Evolutionary conservation across 1,284 basidiomycete genomes (phyloP).

Genomic region (Volvariella volvacea): DNA sequence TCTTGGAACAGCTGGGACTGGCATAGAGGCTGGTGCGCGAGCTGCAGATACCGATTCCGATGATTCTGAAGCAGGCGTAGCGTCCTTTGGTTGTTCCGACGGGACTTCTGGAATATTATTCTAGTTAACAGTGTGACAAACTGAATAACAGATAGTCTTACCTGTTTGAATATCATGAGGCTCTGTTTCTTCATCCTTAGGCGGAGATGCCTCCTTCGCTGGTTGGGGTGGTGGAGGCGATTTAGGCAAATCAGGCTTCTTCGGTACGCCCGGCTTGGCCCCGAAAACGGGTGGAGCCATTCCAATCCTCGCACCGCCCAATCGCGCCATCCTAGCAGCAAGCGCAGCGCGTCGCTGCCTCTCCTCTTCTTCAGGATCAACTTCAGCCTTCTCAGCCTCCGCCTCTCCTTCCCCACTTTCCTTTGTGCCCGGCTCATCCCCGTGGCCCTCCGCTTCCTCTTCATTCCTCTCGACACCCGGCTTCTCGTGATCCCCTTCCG

Average conservation of each 20-base stretch:
- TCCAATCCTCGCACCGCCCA: slow-evolving; percentile 81
- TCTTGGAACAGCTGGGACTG: slow-evolving; percentile 63
- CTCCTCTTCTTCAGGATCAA: slow-evolving; percentile 72
- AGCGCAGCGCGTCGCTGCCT: slow-evolving; percentile 73
- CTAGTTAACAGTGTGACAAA: neutral
- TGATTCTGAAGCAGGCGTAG: slow-evolving; percentile 26
- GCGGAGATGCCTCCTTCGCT: slow-evolving; percentile 5
- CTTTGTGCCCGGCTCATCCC: slow-evolving; percentile 22
- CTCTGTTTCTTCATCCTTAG: slow-evolving; percentile 4
- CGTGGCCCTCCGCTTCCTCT: slow-evolving; percentile 15
- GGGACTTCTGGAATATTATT: neutral
- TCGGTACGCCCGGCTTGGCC: slow-evolving; percentile 31
- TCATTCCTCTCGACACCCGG: slow-evolving; percentile 9
- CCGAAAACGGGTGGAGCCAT: slow-evolving; percentile 69
- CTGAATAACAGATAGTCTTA: neutral
- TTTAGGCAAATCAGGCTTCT: slow-evolving; percentile 26
- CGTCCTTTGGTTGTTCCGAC: neutral
- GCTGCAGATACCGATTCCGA: slow-evolving; percentile 16
- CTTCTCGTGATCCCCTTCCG: neutral
- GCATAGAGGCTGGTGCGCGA: slow-evolving; percentile 52
- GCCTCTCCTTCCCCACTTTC: slow-evolving; percentile 13
- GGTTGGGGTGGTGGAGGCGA: slow-evolving; percentile 9
- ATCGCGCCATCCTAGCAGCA: slow-evolving; percentile 84
- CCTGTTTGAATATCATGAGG: too few relatives aligned
- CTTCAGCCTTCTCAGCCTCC: slow-evolving; percentile 31